phyloP scores from a whole-genome alignment of 768 basidiomycete genomes.

The Cubamyces lactineus region DNA sequence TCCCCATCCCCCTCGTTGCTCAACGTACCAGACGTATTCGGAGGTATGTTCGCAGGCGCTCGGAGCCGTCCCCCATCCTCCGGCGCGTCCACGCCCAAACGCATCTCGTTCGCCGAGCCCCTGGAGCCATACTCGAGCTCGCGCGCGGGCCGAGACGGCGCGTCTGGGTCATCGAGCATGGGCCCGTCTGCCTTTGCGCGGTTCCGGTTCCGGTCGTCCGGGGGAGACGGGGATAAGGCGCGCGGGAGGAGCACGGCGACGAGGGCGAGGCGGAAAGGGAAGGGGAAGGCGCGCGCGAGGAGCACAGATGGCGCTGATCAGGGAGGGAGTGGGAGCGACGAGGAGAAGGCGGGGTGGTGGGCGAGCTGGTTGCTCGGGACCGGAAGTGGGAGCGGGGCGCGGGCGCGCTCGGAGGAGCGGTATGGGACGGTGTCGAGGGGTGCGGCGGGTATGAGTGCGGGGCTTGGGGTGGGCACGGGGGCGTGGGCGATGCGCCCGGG shows the following conservation, averaged over 20 bases:
- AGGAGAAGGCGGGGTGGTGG: slow-evolving; percentile 34
- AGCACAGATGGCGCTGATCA: slow-evolving; percentile 29
- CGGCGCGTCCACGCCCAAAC: slow-evolving; percentile 64
- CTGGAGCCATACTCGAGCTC: slow-evolving; percentile 64
- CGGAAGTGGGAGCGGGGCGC: slow-evolving; percentile 13
- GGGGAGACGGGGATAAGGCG: slow-evolving; percentile 21
- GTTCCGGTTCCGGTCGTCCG: slow-evolving; percentile 36
- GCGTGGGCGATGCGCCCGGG: slow-evolving; percentile 30
- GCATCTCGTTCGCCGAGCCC: slow-evolving; percentile 78
- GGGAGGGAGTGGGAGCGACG: slow-evolving; percentile 30
- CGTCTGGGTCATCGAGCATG: slow-evolving; percentile 26
- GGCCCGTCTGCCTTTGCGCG: background rate
- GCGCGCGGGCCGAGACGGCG: slow-evolving; percentile 29
- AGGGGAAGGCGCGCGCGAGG: slow-evolving; percentile 33
- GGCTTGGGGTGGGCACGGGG: slow-evolving; percentile 4
- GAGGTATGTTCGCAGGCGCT: slow-evolving; percentile 29
- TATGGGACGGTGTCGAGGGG: slow-evolving; percentile 9
- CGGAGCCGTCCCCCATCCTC: slow-evolving; percentile 45
- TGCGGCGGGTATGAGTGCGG: slow-evolving; percentile 5
- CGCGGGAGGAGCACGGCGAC: slow-evolving; percentile 22
- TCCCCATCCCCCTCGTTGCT: slow-evolving; percentile 37
- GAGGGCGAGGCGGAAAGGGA: slow-evolving; percentile 31
- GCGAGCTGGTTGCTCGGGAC: slow-evolving; percentile 36
- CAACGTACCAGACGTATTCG: slow-evolving; percentile 28
- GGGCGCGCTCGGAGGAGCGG: slow-evolving; percentile 26